phyloP scores from a whole-genome alignment of 83 land plant species.

The Picea abies region DNA sequence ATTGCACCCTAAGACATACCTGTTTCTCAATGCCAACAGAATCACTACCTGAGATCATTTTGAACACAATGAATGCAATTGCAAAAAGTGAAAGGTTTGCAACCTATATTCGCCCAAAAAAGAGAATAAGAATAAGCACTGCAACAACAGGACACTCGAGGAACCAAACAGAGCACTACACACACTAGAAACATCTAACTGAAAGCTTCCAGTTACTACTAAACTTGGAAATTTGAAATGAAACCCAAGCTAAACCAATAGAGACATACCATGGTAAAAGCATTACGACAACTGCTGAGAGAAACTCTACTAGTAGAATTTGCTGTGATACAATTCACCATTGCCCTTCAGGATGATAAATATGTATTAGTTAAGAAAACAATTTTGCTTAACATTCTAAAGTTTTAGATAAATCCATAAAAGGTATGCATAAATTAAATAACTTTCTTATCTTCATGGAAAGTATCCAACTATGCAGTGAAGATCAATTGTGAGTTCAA shows the following conservation, averaged over 20 bases:
- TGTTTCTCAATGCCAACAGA: slow-evolving; percentile 63
- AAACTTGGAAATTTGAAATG: not conserved
- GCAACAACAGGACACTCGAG: not conserved
- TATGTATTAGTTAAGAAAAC: not conserved
- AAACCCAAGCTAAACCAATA: not conserved
- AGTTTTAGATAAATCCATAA: not conserved
- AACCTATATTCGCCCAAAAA: slow-evolving; percentile 49
- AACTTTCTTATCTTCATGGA: not conserved
- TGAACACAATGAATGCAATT: slow-evolving; percentile 80
- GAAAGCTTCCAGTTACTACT: not conserved
- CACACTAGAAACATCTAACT: not conserved
- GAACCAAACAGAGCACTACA: not conserved
- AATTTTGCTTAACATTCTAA: too few relatives aligned
- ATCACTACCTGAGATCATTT: slow-evolving; percentile 28
- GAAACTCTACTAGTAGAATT: slow-evolving; percentile 93
- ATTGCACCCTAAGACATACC: slow-evolving; percentile 39
- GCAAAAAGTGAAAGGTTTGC: slow-evolving; percentile 91
- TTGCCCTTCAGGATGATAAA: slow-evolving; percentile 62
- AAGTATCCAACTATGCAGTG: slow-evolving; percentile 1
- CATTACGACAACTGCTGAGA: slow-evolving; percentile 93
- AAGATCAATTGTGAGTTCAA: not conserved
- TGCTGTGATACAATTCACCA: slow-evolving; percentile 92
- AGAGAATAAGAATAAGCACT: not conserved
- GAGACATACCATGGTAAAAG: slow-evolving; percentile 87
- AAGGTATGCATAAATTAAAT: not conserved